Percentiles rank a stretch among this genome's conserved stretches.
These are phyloP conservation scores for Alternaria atra DNA, from an alignment of 2,329 filamentous ascomycete species.

Conservation along the genomic window DNA sequence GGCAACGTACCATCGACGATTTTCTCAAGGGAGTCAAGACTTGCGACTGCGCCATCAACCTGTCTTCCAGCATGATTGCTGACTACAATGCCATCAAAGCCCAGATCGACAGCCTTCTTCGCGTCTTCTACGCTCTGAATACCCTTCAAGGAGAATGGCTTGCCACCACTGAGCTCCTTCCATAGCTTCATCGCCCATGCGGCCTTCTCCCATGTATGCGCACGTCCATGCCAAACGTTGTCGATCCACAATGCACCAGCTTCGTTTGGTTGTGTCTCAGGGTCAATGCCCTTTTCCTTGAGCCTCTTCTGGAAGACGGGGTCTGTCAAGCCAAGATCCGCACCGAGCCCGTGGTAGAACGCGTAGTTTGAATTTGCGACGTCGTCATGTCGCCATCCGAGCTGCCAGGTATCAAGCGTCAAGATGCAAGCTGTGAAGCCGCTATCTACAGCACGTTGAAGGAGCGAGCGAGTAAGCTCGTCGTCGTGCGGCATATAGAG, in stretches of 20 bases:
- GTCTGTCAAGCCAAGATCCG: slow-evolving; percentile 66
- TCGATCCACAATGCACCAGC: slow-evolving; percentile 71
- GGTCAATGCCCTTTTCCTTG: slow-evolving; percentile 63
- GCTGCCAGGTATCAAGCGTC: slow-evolving; percentile 71
- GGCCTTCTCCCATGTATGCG: slow-evolving; percentile 72
- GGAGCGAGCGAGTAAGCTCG: slow-evolving; percentile 64
- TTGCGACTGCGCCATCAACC: slow-evolving; percentile 68
- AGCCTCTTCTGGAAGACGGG: slow-evolving; percentile 67
- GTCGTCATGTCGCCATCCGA: slow-evolving; percentile 69
- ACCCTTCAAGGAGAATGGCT: slow-evolving; percentile 72
- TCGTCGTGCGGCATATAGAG: slow-evolving; percentile 72
- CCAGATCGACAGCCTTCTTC: slow-evolving; percentile 65
- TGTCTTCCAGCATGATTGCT: slow-evolving; percentile 76
- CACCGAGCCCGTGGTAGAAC: slow-evolving; percentile 69
- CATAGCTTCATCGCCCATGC: slow-evolving; percentile 70
- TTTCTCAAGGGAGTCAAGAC: slow-evolving; percentile 67
- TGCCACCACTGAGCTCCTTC: slow-evolving; percentile 62
- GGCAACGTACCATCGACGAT: slow-evolving; percentile 59
- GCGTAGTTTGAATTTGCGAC: slow-evolving; percentile 66
- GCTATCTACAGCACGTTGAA: slow-evolving; percentile 63
- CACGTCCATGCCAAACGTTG: slow-evolving; percentile 70
- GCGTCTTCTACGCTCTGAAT: slow-evolving; percentile 75
- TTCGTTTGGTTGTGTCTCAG: slow-evolving; percentile 60
- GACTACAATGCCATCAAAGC: slow-evolving; percentile 73
- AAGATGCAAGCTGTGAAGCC: slow-evolving; percentile 68